These are phyloP conservation scores for Rhynchosporium graminicola DNA, from an alignment of 2,329 filamentous ascomycete genomes.

Conservation along the genomic window DNA sequence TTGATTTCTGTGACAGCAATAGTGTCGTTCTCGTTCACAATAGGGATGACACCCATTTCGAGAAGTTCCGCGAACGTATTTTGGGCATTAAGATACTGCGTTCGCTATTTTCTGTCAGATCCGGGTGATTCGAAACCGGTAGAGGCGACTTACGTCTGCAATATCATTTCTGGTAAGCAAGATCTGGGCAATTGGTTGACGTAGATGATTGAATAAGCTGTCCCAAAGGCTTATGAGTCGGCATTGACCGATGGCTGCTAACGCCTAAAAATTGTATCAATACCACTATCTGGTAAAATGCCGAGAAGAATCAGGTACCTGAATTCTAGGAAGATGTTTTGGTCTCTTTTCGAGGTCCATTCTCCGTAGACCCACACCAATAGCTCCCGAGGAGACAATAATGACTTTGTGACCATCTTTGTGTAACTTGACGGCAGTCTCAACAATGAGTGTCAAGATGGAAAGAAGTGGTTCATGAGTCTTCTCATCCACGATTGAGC, in stretches of 20 bases:
- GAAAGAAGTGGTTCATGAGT: slow-evolving; percentile 92
- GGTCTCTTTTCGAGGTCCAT: slow-evolving; percentile 88
- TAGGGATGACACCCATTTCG: slow-evolving; percentile 94
- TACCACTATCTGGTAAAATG: neutral
- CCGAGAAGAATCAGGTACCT: slow-evolving; percentile 51
- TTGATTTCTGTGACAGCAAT: slow-evolving; percentile 97
- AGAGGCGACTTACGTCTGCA: slow-evolving; percentile 67
- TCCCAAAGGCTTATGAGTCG: slow-evolving; percentile 96
- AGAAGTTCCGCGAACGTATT: slow-evolving; percentile 90
- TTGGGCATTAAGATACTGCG: slow-evolving; percentile 94
- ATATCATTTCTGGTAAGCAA: slow-evolving; percentile 94
- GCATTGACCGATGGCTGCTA: slow-evolving; percentile 95
- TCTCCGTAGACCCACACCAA: slow-evolving; percentile 86
- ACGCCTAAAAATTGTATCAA: slow-evolving; percentile 54
- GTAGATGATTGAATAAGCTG: slow-evolving; percentile 81
- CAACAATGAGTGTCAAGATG: slow-evolving; percentile 87
- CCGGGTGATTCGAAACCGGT: slow-evolving; percentile 15
- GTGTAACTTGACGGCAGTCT: slow-evolving; percentile 83
- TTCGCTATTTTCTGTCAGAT: slow-evolving; percentile 55
- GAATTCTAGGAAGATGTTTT: slow-evolving; percentile 85
- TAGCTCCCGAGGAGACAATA: slow-evolving; percentile 95
- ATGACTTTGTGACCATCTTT: slow-evolving; percentile 93
- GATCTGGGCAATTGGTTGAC: slow-evolving; percentile 92
- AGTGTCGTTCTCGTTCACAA: slow-evolving; percentile 99
- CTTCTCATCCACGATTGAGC: slow-evolving; percentile 96